Evolutionary conservation across 2,329 filamentous ascomycete species (phyloP).

Genomic region (Aspergillus ochraceoroseus): DNA sequence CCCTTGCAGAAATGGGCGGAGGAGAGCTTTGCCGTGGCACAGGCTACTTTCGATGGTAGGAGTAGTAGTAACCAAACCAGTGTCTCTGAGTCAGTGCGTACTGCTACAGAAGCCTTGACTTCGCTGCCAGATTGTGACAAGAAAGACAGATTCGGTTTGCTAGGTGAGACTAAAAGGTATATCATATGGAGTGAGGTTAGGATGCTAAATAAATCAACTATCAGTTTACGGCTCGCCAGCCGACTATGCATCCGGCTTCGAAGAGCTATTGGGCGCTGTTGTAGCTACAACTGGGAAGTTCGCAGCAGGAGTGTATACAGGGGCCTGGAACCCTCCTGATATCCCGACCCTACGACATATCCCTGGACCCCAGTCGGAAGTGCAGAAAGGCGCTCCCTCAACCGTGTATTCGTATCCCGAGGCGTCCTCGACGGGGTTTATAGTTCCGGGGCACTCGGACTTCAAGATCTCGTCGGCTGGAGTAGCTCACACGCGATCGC

Average conservation of each 20-base stretch:
- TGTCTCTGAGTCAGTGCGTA: slow-evolving; percentile 11
- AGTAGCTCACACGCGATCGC: slow-evolving; percentile 61
- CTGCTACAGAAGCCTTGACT: slow-evolving; percentile 16
- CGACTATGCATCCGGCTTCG: slow-evolving; percentile 23
- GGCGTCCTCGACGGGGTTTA: slow-evolving; percentile 42
- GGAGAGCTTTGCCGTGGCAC: slow-evolving; percentile 61
- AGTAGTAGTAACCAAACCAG: slow-evolving; percentile 14
- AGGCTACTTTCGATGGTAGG: slow-evolving; percentile 39
- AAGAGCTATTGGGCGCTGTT: slow-evolving; percentile 7
- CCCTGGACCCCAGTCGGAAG: slow-evolving; percentile 1
- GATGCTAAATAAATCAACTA: too few species aligned
- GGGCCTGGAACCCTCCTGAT: slow-evolving; percentile 15
- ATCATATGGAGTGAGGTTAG: too few species aligned
- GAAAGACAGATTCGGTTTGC: slow-evolving; percentile 19
- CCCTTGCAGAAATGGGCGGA: slow-evolving; percentile 65
- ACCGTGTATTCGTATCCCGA: slow-evolving; percentile 45
- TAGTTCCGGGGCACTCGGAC: slow-evolving; percentile 48
- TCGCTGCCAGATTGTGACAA: slow-evolving; percentile 26
- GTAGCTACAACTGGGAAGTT: slow-evolving; percentile 7
- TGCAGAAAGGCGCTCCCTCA: background rate
- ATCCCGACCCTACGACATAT: slow-evolving; percentile 19
- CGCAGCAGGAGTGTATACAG: slow-evolving; percentile 20
- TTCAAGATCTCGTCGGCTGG: slow-evolving; percentile 54
- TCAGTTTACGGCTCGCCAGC: slow-evolving; percentile 26
- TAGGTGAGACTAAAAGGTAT: slow-evolving; percentile 24